Percentiles rank a stretch among this genome's conserved stretches.
Evolutionary conservation across 78 protist genomes (phyloP).

Genomic region (Dictyostelium purpureum): DNA sequence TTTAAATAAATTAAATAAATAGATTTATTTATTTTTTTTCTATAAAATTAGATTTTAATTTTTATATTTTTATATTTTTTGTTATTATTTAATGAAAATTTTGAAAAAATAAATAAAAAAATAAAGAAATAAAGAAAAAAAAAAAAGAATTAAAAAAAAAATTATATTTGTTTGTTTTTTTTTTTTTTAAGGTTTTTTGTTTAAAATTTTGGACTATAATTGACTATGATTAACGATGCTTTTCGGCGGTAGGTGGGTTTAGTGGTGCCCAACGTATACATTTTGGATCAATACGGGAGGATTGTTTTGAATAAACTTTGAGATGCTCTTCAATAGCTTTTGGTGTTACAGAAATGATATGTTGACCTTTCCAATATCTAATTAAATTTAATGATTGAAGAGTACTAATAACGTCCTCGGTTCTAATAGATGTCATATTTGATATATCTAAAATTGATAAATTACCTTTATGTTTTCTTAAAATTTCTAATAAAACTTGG

Average conservation of each 20-base stretch:
- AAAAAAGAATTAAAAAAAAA: no score
- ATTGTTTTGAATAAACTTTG: conserved; percentile 59
- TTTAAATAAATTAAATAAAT: no score
- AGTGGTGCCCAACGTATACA: conserved; percentile 80
- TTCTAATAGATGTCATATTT: conserved; percentile 82
- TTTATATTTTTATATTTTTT: no score
- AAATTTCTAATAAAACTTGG: conserved; percentile 46
- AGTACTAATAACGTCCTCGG: conserved; percentile 91
- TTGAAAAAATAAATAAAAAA: background rate
- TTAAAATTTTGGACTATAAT: background rate
- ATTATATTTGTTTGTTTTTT: no score
- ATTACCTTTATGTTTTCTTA: conserved; percentile 59
- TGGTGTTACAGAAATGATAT: conserved; percentile 89
- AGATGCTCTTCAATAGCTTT: conserved; percentile 87
- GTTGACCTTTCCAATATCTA: conserved; percentile 94
- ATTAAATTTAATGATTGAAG: conserved; percentile 87
- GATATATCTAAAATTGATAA: conserved; percentile 81
- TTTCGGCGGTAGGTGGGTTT: conserved; percentile 40
- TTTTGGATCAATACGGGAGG: conserved; percentile 72
- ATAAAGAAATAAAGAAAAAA: no score
- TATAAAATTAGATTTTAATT: no score
- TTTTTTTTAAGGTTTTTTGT: background rate
- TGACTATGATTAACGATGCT: conserved; percentile 8
- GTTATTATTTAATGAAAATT: background rate
- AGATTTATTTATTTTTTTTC: no score